phyloP scores from a whole-genome alignment of 2,329 filamentous ascomycete genomes.

The Clarireedia paspali region DNA sequence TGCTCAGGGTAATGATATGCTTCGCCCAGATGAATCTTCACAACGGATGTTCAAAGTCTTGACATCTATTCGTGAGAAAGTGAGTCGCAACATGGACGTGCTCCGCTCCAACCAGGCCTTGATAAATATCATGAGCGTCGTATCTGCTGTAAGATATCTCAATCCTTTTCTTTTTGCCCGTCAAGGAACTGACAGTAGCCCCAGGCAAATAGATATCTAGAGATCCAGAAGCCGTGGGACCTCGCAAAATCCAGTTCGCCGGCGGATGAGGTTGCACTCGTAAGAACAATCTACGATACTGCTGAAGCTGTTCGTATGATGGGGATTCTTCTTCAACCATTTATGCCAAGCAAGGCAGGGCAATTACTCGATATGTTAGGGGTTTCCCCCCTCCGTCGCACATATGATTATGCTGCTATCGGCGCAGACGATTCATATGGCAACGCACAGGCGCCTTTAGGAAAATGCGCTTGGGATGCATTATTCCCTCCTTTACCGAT shows the following conservation, averaged over 20 bases:
- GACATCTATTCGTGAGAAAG: slow-evolving; percentile 32
- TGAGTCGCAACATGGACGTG: slow-evolving; percentile 51
- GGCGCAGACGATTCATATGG: slow-evolving; percentile 68
- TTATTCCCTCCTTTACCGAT: slow-evolving; percentile 46
- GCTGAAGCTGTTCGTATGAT: slow-evolving; percentile 71
- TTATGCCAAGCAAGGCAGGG: slow-evolving; percentile 73
- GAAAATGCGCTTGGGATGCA: slow-evolving; percentile 33
- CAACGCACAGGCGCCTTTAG: slow-evolving; percentile 20
- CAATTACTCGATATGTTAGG: slow-evolving; percentile 71
- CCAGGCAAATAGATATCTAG: slow-evolving; percentile 61
- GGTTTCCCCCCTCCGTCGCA: slow-evolving; percentile 55
- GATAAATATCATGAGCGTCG: slow-evolving; percentile 52
- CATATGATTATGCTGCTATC: slow-evolving; percentile 52
- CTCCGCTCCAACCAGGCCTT: slow-evolving; percentile 60
- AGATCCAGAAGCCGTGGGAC: slow-evolving; percentile 61
- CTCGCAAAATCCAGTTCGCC: slow-evolving; percentile 33
- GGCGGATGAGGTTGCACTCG: slow-evolving; percentile 26
- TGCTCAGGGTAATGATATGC: slow-evolving; percentile 17
- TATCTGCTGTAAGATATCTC: slow-evolving; percentile 43
- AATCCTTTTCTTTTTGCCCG: background rate
- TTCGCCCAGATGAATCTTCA: background rate
- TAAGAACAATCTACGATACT: slow-evolving; percentile 59
- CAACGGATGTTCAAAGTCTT: slow-evolving; percentile 35
- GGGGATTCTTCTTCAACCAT: slow-evolving; percentile 81
- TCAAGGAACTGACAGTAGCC: background rate